Evolutionary conservation across 495 filamentous ascomycete genomes (phyloP).

Genomic region (Pyrenula massariospora): DNA sequence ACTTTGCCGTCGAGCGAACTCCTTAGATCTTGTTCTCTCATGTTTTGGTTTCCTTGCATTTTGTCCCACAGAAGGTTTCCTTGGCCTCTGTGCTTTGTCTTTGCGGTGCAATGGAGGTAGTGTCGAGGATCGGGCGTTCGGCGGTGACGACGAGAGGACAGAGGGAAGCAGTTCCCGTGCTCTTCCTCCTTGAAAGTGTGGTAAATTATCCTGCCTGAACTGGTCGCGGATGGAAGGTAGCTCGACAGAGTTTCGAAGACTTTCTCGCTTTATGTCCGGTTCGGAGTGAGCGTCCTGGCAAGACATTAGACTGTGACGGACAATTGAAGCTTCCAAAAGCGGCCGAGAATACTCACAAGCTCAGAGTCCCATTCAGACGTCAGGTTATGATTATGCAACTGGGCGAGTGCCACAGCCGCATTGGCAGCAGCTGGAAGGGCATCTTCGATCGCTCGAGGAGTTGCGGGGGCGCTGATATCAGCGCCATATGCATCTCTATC

Average conservation of each 20-base stretch:
- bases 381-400: slow-evolving; percentile 72
- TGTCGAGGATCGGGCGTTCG: slow-evolving; percentile 67
- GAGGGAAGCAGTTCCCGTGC: slow-evolving; percentile 70
- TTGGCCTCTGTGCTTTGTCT: slow-evolving; percentile 53
- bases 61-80: slow-evolving; percentile 76
- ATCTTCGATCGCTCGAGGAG: slow-evolving; percentile 64
- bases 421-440: slow-evolving; percentile 58
- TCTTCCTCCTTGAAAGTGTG: slow-evolving; percentile 44
- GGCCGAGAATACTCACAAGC: slow-evolving; percentile 42
- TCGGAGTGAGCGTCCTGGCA: slow-evolving; percentile 62
- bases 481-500: slow-evolving; percentile 46
- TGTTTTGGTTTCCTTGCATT: slow-evolving; percentile 61
- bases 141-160: slow-evolving; percentile 67
- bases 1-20: slow-evolving; percentile 51
- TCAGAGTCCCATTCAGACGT: slow-evolving; percentile 80
- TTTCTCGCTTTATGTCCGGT: slow-evolving; percentile 47
- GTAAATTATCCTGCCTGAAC: slow-evolving; percentile 57
- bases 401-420: slow-evolving; percentile 75
- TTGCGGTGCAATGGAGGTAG: slow-evolving; percentile 66
- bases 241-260: slow-evolving; percentile 53
- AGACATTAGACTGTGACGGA: neutral
- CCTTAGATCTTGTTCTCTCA: slow-evolving; percentile 64
- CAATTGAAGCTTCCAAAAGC: neutral
- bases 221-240: slow-evolving; percentile 63
- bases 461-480: slow-evolving; percentile 58